Conservation (phyloP, 163 green algal genomes). For the Chlamydomonas reinhardtii region DNA sequence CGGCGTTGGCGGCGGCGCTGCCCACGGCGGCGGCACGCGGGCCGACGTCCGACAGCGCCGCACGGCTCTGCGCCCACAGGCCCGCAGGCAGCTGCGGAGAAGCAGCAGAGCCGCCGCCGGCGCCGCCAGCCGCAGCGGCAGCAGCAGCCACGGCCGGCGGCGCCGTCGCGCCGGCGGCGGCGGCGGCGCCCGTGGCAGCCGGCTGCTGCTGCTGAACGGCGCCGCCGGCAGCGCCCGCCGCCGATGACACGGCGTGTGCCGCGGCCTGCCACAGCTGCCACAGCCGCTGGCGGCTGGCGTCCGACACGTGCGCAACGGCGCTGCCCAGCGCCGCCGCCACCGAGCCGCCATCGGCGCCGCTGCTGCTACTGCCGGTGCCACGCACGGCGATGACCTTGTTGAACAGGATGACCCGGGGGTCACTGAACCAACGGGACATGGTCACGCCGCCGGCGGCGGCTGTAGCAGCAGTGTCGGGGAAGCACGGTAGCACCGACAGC, state of each 20-base stretch:
- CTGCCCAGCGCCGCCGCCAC: conserved; percentile 36
- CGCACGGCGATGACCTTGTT: conserved; percentile 32
- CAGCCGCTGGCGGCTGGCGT: conserved; percentile 28
- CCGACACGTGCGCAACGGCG: conserved; percentile 22
- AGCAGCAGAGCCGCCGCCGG: too few species aligned
- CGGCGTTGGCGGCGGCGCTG: conserved; percentile 5
- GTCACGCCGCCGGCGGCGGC: neutral
- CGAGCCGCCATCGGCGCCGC: too few species aligned
- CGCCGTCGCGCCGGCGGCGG: too few species aligned
- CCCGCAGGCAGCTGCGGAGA: neutral
- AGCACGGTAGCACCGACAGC: conserved; percentile 45
- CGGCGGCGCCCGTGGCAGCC: too few species aligned
- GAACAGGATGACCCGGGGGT: conserved; percentile 42
- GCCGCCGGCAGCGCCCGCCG: too few species aligned
- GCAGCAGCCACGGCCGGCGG: neutral
- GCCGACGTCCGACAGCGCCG: conserved; percentile 22
- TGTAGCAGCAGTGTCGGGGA: conserved; percentile 23
- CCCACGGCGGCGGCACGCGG: conserved; percentile 6
- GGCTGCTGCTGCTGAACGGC: neutral
- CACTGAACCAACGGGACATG: conserved; percentile 30
- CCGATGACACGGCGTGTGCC: neutral
- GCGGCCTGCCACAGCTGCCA: conserved; percentile 49
- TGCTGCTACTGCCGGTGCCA: too few species aligned
- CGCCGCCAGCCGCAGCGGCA: neutral
- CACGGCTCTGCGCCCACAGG: conserved; percentile 16